Base-by-base conservation (phyloP, 225 moss, liverwort and hornwort genomes). In the Physcomitrellopsis africana region DNA sequence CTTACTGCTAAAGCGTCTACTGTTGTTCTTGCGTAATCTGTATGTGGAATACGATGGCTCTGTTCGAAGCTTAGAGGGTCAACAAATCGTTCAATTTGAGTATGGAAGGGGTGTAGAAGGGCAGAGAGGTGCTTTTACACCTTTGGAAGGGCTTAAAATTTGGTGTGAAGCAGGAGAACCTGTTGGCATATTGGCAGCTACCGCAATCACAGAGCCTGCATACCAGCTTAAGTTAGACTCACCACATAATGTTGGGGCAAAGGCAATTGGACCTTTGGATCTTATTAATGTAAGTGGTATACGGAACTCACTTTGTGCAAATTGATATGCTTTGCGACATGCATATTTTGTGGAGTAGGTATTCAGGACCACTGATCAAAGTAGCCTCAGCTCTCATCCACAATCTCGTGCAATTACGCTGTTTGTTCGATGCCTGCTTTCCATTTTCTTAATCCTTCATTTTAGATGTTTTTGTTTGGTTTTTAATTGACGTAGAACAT, bases 11-110 rank as follows among this genome's bases (percentile, higher is more conserved):
- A 93, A 76, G 70, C 82, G 67, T 42, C 82, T 99, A 49, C 85
- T 95, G 42, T 80, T 91, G 43, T 94, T 93, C 58, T 69, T 93
- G 84, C 89, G 99, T 42, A 92, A 95, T 75, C 75, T 93, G 64
- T 84, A 93, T 74, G 77, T 95, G 43, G 86, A 76, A 43, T 99
- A 99, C 58, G 99, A 99, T 89, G 93, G 99, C 10, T 86, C 95
- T 64, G 90, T 95, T 44, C 80, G 95, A 43, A 82, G 76, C 79
- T 79, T 72, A 46, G 78, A 82, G 66, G 90, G 81, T 11, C 83
- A 83, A 55, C 83, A 75, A 27, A 69, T 99, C 67, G 81, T 99
- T 41, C 99, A 99, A 75, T 95, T 89, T 78, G 72, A 81, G 58
- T 99, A 95, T 68, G 99, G 94, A 18, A 84, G 87, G 59, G 87